These are phyloP conservation scores for Lactarius evosmus DNA, from an alignment of 768 basidiomycete genomes.

Conservation along the genomic window DNA sequence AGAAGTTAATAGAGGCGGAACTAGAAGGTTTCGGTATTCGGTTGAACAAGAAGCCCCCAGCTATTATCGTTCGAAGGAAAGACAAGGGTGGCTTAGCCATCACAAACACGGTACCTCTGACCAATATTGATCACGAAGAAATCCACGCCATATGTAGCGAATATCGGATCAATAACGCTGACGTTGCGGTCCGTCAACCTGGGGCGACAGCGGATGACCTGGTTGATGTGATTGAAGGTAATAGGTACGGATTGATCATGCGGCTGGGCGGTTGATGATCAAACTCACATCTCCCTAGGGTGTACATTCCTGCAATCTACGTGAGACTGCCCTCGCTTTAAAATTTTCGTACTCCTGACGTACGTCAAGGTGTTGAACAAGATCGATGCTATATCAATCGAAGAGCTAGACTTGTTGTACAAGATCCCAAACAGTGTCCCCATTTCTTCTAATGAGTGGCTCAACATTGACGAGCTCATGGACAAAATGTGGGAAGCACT, in stretches of 20 bases:
- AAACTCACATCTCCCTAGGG: constrained; percentile 42
- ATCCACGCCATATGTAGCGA: constrained; percentile 94
- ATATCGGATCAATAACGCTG: constrained; percentile 85
- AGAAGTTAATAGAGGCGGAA: constrained; percentile 86
- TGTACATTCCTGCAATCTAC: constrained; percentile 91
- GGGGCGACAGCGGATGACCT: constrained; percentile 92
- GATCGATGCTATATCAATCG: constrained; percentile 98
- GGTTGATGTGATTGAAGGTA: constrained; percentile 96
- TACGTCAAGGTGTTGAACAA: constrained; percentile 71
- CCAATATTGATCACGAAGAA: constrained; percentile 92
- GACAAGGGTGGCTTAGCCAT: constrained; percentile 93
- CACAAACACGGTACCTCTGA: constrained; percentile 94
- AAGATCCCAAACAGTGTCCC: constrained; percentile 96
- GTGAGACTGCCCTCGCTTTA: constrained; percentile 42
- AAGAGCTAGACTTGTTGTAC: constrained; percentile 93
- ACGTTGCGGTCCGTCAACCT: constrained; percentile 90
- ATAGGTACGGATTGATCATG: constrained; percentile 52
- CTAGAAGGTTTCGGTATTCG: constrained; percentile 98
- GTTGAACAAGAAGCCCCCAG: constrained; percentile 91
- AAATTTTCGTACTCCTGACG: constrained; percentile 17
- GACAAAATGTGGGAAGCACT: constrained; percentile 93
- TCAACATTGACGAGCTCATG: constrained; percentile 93
- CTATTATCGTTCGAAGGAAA: constrained; percentile 77
- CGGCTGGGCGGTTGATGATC: not conserved
- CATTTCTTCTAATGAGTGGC: constrained; percentile 89